Evolutionary conservation across 148 eudicot species (phyloP).

Genomic region (Pouteria glomerata): DNA sequence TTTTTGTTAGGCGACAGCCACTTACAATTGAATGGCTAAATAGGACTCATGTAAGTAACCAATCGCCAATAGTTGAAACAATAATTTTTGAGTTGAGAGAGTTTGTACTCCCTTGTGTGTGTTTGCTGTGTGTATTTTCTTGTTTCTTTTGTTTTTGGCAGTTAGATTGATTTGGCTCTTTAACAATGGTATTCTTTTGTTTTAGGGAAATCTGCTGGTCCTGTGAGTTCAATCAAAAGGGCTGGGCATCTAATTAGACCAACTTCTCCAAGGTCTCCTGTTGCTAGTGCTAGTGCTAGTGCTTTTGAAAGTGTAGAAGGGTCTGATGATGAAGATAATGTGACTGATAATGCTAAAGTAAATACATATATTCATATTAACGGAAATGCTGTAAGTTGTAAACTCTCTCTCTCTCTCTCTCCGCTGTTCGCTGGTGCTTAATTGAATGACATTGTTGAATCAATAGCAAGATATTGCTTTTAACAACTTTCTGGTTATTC

Average conservation of each 20-base stretch:
- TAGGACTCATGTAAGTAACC: neutral
- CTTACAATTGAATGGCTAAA: neutral
- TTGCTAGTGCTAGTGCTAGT: constrained; percentile 75
- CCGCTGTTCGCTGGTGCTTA: neutral
- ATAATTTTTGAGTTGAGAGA: neutral
- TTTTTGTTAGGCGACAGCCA: neutral
- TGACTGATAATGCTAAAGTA: constrained; percentile 48
- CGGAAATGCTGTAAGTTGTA: constrained; percentile 69
- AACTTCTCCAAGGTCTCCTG: constrained; percentile 92
- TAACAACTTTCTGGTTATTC: neutral
- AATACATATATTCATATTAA: constrained; percentile 56
- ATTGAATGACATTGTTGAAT: neutral
- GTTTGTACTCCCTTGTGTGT: neutral
- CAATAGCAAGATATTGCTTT: no score
- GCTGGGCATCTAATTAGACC: constrained; percentile 62
- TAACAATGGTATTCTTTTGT: constrained; percentile 7
- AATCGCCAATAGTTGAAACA: neutral
- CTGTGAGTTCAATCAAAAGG: constrained; percentile 47
- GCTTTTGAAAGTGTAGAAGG: constrained; percentile 95
- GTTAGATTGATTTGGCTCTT: neutral
- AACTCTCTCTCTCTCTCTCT: neutral
- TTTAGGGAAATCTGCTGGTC: constrained; percentile 58
- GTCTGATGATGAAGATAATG: constrained; percentile 84
- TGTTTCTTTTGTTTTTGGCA: neutral
- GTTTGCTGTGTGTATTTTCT: neutral